Conservation (phyloP, 2,329 filamentous ascomycete species). For the Nakataea oryzae region DNA sequence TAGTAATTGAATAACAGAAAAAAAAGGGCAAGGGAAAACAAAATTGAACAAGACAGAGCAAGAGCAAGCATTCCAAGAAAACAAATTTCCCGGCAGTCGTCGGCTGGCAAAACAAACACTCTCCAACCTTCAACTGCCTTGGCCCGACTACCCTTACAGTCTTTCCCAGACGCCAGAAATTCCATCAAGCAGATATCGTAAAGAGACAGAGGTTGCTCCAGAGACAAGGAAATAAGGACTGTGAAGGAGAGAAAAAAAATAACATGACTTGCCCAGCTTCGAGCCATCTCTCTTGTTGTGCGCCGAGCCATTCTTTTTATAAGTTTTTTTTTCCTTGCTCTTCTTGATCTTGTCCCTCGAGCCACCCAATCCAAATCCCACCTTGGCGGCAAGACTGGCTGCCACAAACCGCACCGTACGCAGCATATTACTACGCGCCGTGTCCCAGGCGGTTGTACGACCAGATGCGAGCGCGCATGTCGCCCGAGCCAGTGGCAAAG, state of each 20-base stretch:
- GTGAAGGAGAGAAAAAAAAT: not conserved
- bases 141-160: not conserved
- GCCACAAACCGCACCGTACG: not conserved
- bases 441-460: slow-evolving; percentile 51
- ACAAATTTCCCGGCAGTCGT: not conserved
- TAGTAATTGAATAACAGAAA: not conserved
- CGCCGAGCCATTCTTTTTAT: not conserved
- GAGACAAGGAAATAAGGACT: not conserved
- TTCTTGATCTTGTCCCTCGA: not conserved
- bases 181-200: not conserved
- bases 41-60: not conserved
- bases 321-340: not conserved
- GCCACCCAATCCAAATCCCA: not conserved
- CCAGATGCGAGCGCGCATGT: slow-evolving; percentile 98
- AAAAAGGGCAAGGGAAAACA: not conserved
- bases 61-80: not conserved
- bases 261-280: not conserved
- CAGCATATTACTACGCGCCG: slow-evolving; percentile 6
- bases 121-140: not conserved
- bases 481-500: slow-evolving; percentile 93
- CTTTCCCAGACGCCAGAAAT: not conserved
- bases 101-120: not conserved
- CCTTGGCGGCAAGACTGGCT: not conserved
- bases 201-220: not conserved
- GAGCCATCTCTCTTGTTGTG: not conserved